Base-by-base conservation (phyloP, 2,329 filamentous ascomycete species). In the Aspergillus sp. region DNA sequence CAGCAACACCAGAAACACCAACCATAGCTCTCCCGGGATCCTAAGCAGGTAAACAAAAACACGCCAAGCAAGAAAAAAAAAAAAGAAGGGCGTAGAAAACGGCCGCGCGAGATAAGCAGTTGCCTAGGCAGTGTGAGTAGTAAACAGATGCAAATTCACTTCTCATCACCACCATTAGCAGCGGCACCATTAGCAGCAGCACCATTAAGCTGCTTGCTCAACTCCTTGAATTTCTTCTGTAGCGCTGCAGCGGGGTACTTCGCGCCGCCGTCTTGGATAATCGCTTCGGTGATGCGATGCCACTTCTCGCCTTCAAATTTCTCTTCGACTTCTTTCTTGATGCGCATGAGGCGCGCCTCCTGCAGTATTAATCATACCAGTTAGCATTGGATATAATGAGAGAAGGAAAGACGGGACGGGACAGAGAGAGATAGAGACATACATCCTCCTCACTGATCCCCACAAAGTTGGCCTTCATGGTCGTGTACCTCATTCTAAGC, bases 181-280 rank as follows among this genome's bases (percentile, higher is more conserved):
- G 14, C 37, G 19, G n/a, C 44, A 8, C 17, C n/a, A 44, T n/a
- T 11, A 54, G 50, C 8, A 17, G 35, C 5, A 48, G 40, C 19
- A 33, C 37, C 15, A 35, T 33, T 43, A 17, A 21, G 17, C 49
- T 64, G 68, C 58, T 70, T 66, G 62, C 67, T 70, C 39, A 77
- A 51, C 61, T 77, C 73, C 68, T 76, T 77, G 61, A 73, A 76
- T 62, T 75, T 73, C 60, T 76, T 72, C 66, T 73, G 69, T 23
- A 78, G 57, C 7, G 69, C 66, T 17, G 68, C 60, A 8, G 63
- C 55, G 37, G 74, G 64, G 54, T 77, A 78, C 25, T 65, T 66
- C 14, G 62, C 62, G 1, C 74, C 74, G 4, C 70, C 68, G 23
- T 64, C 64, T 7, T 63, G 59, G 21, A 65, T 65, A 53, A 78